These are phyloP conservation scores for Macadamia tetraphylla DNA, from an alignment of 164 flowering plant species.

Conservation along the genomic window DNA sequence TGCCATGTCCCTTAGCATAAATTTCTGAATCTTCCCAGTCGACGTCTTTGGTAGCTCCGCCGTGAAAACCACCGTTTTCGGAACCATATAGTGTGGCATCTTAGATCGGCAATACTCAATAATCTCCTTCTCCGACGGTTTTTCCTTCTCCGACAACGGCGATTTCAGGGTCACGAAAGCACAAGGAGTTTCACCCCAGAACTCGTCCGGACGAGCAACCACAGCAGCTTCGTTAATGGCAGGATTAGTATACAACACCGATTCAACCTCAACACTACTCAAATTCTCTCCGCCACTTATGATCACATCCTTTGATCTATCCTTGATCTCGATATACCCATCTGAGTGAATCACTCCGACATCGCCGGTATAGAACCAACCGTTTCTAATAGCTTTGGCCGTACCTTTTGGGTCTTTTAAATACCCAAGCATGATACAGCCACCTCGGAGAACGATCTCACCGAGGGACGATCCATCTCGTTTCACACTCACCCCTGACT, in stretches of 20 bases:
- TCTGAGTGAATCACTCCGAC: slow-evolving; percentile 40
- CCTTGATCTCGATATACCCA: slow-evolving; percentile 39
- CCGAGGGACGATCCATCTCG: slow-evolving; percentile 38
- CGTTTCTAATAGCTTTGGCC: slow-evolving; percentile 16
- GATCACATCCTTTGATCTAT: slow-evolving; percentile 41
- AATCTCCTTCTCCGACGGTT: slow-evolving; percentile 34
- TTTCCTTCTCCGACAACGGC: neutral
- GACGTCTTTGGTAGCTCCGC: slow-evolving; percentile 50
- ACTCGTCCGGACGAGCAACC: slow-evolving; percentile 24
- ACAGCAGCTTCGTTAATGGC: slow-evolving; percentile 47
- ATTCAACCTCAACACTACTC: slow-evolving; percentile 54
- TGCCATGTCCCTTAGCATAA: slow-evolving; percentile 41
- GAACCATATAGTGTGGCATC: slow-evolving; percentile 26
- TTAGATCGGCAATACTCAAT: slow-evolving; percentile 30
- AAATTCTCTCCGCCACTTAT: slow-evolving; percentile 54
- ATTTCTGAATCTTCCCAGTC: slow-evolving; percentile 54
- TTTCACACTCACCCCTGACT: slow-evolving; percentile 23
- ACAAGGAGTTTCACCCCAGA: too few species aligned
- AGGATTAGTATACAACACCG: slow-evolving; percentile 37
- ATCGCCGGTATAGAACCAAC: slow-evolving; percentile 40
- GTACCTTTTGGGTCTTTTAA: slow-evolving; percentile 32
- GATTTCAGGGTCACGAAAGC: slow-evolving; percentile 42
- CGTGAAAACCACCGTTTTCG: slow-evolving; percentile 29
- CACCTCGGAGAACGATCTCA: slow-evolving; percentile 41
- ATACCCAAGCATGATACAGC: slow-evolving; percentile 34